phyloP scores from a whole-genome alignment of 2,329 filamentous ascomycete species.

The Paraphoma sp. region DNA sequence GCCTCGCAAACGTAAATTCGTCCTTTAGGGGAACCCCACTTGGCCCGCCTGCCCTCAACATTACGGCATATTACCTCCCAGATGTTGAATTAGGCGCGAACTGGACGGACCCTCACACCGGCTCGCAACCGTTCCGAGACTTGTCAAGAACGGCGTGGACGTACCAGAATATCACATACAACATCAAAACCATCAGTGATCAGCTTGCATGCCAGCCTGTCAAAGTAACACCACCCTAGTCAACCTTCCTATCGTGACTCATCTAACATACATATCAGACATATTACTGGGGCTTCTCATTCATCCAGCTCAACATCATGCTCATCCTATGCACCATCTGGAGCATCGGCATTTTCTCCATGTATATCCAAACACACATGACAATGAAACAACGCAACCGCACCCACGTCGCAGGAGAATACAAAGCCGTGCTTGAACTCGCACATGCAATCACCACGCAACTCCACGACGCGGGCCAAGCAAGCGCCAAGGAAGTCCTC shows the following conservation, averaged over 20 bases:
- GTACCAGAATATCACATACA: neutral
- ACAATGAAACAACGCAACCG: conserved; percentile 1
- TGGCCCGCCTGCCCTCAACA: neutral
- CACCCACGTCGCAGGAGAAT: conserved; percentile 6
- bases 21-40: neutral
- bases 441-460: conserved; percentile 10
- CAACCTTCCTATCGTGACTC: neutral
- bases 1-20: neutral
- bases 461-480: neutral
- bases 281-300: conserved; percentile 23
- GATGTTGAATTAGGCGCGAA: neutral
- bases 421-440: conserved; percentile 16
- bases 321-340: conserved; percentile 11
- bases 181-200: neutral
- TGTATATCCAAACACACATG: conserved; percentile 11
- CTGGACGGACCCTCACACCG: neutral
- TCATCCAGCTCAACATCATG: conserved; percentile 16
- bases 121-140: neutral
- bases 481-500: neutral
- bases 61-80: neutral
- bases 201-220: neutral
- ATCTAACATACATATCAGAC: neutral
- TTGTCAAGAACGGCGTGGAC: neutral
- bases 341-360: conserved; percentile 10
- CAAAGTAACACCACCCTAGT: neutral